Evolutionary conservation across 768 basidiomycete genomes (phyloP), one percentile per base, ranked within the genome.

Genomic region (Rhodotorula graminis): DNA sequence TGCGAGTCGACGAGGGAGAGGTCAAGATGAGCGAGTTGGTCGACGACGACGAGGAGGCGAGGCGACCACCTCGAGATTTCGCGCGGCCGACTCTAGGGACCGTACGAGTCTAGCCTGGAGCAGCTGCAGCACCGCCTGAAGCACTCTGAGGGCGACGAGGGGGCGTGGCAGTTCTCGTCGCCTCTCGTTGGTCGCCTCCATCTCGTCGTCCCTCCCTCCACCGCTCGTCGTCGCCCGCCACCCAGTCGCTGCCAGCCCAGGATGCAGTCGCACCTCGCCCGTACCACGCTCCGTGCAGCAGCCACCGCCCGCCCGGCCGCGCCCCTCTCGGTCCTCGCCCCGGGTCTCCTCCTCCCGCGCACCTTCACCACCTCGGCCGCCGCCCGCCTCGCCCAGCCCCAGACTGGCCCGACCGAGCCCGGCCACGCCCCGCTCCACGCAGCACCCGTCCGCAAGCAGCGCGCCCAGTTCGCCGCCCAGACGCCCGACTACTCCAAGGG

Each of bases 401-500:
- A 70, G 53, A 74, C 73, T 9, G 73, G 73, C 0, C 73, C 73
- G 7, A 62, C 58, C 25, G 27, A 64, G 44, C 58, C 64, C 19
- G 72, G 72, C 9, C 8, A 67, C 23, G 72, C 67, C 7, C 67
- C 59, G 7, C 59, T 49, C 29, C 67, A 67, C 40, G 52, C 67
- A n/a, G 64, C 61, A 44, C 53, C 64, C 37, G 37, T 52, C 29
- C 52, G 53, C 42, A 61, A 73, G 58, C 53, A 59, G 3, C 66
- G 64, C 57, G 50, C 49, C 61, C 73, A 74, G 50, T 49, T 33
- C 23, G 65, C 53, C 33, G 12, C 69, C 61, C 40, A 55, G 21
- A 47, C 57, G 33, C 71, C 71, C 40, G 82, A 82, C 75, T 82
- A 82, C 73, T 78, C 77, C 23, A 80, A 81, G 67, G 93, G 93